Evolutionary conservation across 1,284 basidiomycete species (phyloP), one percentile per base, ranked within the genome.

Genomic region (Ustilago sp.): DNA sequence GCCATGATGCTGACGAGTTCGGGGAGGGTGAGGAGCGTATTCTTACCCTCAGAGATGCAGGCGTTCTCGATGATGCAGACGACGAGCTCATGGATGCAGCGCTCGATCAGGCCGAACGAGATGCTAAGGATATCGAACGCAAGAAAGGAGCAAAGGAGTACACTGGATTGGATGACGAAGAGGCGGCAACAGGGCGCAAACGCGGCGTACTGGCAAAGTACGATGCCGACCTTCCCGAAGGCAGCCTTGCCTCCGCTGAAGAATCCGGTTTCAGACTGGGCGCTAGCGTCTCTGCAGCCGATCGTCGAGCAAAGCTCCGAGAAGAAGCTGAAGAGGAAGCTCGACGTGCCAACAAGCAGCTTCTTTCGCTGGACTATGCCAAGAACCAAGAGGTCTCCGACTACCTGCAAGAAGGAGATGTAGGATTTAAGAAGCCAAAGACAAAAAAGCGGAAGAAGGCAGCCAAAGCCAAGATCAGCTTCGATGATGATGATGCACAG

Each of bases 11-110:
- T 68, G 93, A 96, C 68, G 83, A 83, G 23, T 77, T 86, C 15
- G 92, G 90, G 71, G 94, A 95, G 86, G 96, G 97, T 78, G 93
- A 97, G 87, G 95, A 94, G 79, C 91, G 92, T 72, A 93, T 99
- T 88, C 91, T 99, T 77, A 99, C 97, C 1, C 89, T 99, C 82
- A 95, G 96, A 89, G 97, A 99, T 86, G 92, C 92, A 81, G 91
- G 93, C 41, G 93, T 99, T 63, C 91, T 99, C 36, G 95, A 97
- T 89, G 94, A 94, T 92, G 81, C 68, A 93, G 97, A 99, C 91
- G 97, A 99, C 87, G 96, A 98, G 87, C 89, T 99, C 19, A 93
- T 97, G 87, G 98, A 99, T 81, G 89, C 96, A 55, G 93, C 95
- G 79, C 90, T 98, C 88, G 94, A 93, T 0, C 94, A 97, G 85